These are phyloP conservation scores for Suaeda aralocaspica DNA, from an alignment of 148 eudicot genomes.

Conservation along the genomic window DNA sequence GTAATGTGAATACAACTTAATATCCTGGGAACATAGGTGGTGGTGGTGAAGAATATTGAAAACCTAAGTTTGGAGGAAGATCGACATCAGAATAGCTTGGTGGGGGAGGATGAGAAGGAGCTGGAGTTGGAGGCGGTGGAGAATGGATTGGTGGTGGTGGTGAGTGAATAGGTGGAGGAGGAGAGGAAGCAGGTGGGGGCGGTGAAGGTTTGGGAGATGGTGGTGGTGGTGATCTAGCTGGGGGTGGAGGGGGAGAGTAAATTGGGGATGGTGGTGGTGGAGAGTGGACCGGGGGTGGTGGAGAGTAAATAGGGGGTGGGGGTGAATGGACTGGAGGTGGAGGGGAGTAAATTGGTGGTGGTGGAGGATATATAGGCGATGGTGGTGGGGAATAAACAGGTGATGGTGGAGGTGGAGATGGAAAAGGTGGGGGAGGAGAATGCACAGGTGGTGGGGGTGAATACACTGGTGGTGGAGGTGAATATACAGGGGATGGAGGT, in stretches of 20 bases:
- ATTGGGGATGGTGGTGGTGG: slow-evolving; percentile 28
- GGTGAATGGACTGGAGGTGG: slow-evolving; percentile 25
- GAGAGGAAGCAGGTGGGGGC: slow-evolving; percentile 24
- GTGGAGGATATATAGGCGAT: slow-evolving; percentile 24
- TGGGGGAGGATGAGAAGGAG: slow-evolving; percentile 21
- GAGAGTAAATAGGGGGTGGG: slow-evolving; percentile 18
- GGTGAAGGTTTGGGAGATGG: slow-evolving; percentile 27
- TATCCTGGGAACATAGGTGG: slow-evolving; percentile 53
- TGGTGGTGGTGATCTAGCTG: slow-evolving; percentile 24
- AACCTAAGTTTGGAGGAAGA: slow-evolving; percentile 53
- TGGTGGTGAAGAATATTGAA: slow-evolving; percentile 55
- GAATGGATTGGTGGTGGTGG: slow-evolving; percentile 32
- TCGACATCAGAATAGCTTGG: slow-evolving; percentile 25
- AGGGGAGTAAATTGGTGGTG: slow-evolving; percentile 23
- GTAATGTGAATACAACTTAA: slow-evolving; percentile 2
- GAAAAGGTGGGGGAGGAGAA: slow-evolving; percentile 23
- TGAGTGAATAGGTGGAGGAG: slow-evolving; percentile 30
- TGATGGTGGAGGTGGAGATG: slow-evolving; percentile 25
- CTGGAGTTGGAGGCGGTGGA: slow-evolving; percentile 27
- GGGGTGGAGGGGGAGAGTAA: slow-evolving; percentile 28
- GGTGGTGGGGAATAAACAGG: slow-evolving; percentile 17
- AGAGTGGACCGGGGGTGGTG: slow-evolving; percentile 22
- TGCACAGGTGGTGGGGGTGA: slow-evolving; percentile 21
- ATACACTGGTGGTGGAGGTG: slow-evolving; percentile 20
- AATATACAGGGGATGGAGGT: slow-evolving; percentile 5